A percentile compares a stretch with the other conserved stretches of the same genome.
Evolutionary conservation across 768 basidiomycete genomes (phyloP).

Genomic region (Tylopilus rubrobrunneus): DNA sequence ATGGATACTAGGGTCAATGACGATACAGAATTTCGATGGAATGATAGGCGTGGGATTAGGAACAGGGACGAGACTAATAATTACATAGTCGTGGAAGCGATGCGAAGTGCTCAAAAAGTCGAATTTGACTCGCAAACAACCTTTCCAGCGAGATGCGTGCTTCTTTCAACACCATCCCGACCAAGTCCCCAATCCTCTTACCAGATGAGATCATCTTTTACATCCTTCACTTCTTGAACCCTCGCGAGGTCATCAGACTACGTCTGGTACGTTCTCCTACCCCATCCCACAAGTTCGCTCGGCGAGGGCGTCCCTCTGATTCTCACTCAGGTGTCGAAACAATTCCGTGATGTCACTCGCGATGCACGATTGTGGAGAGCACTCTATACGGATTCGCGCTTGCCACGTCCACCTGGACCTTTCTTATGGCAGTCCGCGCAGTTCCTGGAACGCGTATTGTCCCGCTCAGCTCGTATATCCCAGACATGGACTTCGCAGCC

Average conservation of each 20-base stretch:
- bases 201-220: slow-evolving; percentile 19
- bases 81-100: background rate
- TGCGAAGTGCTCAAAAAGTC: background rate
- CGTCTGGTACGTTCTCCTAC: slow-evolving; percentile 16
- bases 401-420: slow-evolving; percentile 23
- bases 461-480: slow-evolving; percentile 17
- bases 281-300: too few relatives aligned
- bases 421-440: slow-evolving; percentile 18
- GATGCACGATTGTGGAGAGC: slow-evolving; percentile 17
- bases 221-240: slow-evolving; percentile 14
- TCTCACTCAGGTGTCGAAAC: slow-evolving; percentile 15
- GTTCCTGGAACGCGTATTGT: slow-evolving; percentile 17
- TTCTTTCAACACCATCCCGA: background rate
- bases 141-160: slow-evolving; percentile 7
- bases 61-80: background rate
- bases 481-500: slow-evolving; percentile 19
- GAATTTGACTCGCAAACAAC: background rate
- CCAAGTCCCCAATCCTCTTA: background rate
- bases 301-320: slow-evolving; percentile 1
- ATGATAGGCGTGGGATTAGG: background rate
- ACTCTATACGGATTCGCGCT: slow-evolving; percentile 13
- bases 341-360: slow-evolving; percentile 12
- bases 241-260: slow-evolving; percentile 13
- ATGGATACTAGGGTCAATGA: background rate
- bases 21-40: background rate